A percentile compares a stretch with the other conserved stretches of the same genome.
phyloP scores from a whole-genome alignment of 768 basidiomycete genomes.

The Naganishia friedmannii region DNA sequence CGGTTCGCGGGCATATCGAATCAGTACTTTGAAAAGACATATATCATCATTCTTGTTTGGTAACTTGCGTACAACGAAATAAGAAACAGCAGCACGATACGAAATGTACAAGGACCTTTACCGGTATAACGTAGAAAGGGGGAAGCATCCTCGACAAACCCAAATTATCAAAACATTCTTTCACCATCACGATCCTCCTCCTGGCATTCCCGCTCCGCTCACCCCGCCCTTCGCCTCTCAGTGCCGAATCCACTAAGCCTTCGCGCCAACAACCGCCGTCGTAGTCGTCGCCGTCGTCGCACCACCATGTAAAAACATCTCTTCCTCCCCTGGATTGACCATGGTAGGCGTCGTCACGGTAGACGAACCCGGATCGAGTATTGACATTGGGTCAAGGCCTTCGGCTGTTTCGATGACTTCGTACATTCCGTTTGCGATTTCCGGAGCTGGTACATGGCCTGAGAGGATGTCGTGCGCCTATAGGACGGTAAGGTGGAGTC shows the following conservation, averaged over 20 bases:
- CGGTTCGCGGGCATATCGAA: too few relatives aligned
- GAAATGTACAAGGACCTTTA: background rate
- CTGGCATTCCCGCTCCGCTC: background rate
- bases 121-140: background rate
- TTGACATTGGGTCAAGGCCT: conserved; percentile 53
- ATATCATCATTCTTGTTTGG: background rate
- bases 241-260: background rate
- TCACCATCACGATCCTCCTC: background rate
- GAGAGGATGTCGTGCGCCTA: conserved; percentile 79
- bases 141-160: background rate
- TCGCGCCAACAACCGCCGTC: background rate
- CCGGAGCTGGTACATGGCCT: conserved; percentile 93
- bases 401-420: conserved; percentile 96
- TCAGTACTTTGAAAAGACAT: too few relatives aligned
- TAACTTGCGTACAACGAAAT: background rate
- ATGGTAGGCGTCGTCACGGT: conserved; percentile 7
- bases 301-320: background rate
- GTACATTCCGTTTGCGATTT: conserved; percentile 85
- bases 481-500: too few relatives aligned
- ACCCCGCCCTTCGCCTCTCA: background rate
- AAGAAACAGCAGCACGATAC: background rate
- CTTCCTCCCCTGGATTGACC: background rate
- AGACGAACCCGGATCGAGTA: background rate
- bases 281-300: background rate
- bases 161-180: too few relatives aligned